These are phyloP conservation scores for Terfezia boudieri DNA, from an alignment of 495 filamentous ascomycete genomes.

Conservation along the genomic window DNA sequence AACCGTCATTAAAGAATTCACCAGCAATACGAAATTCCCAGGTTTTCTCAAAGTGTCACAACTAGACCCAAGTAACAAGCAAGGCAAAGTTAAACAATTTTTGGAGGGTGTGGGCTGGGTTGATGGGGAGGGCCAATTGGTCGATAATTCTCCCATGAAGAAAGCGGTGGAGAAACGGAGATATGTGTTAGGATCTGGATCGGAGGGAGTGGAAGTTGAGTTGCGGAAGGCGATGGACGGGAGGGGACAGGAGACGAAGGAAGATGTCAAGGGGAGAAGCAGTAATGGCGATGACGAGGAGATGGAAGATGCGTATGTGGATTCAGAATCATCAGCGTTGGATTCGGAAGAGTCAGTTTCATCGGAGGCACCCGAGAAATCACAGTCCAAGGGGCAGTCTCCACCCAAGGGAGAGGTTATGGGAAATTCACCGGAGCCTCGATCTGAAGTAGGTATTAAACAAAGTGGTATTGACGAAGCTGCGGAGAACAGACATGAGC, in stretches of 20 bases:
- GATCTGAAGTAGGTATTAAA: too few species aligned
- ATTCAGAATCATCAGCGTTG: background rate
- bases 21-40: constrained; percentile 57
- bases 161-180: background rate
- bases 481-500: too few species aligned
- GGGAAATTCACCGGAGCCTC: too few species aligned
- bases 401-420: too few species aligned
- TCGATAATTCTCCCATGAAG: constrained; percentile 25
- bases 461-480: too few species aligned
- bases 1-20: constrained; percentile 58
- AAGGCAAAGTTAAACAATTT: constrained; percentile 27
- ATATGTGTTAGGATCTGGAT: too few species aligned
- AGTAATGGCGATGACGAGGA: background rate
- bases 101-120: constrained; percentile 76
- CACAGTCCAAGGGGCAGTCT: too few species aligned
- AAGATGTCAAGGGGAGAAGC: too few species aligned
- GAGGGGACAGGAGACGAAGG: too few species aligned
- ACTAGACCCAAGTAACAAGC: constrained; percentile 6
- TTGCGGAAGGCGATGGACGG: too few species aligned
- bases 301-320: background rate
- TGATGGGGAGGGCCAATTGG: constrained; percentile 51
- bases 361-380: background rate
- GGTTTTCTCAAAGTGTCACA: constrained; percentile 40
- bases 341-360: background rate
- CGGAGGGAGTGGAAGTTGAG: too few species aligned